A percentile compares a stretch with the other conserved stretches of the same genome.
These are phyloP conservation scores for Fusarium sp. DNA, from an alignment of 2,329 filamentous ascomycete species.

Conservation along the genomic window DNA sequence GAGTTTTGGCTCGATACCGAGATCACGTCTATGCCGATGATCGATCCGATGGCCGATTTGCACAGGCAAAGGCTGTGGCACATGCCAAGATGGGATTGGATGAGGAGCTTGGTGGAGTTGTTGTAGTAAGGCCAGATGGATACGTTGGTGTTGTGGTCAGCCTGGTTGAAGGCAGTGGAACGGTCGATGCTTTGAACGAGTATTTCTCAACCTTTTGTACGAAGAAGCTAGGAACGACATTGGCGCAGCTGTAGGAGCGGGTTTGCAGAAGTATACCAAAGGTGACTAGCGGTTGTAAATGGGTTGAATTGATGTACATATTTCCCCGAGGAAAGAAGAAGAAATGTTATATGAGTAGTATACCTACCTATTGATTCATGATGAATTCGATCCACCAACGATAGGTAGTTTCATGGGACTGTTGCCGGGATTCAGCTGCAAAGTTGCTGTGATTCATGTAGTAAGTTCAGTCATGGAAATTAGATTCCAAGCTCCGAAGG, in stretches of 20 bases:
- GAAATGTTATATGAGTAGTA: not conserved
- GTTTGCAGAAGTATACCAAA: not conserved
- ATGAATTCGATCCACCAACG: not conserved
- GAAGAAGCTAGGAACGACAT: constrained; percentile 60
- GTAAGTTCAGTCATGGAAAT: too few relatives aligned
- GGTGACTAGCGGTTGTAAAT: not conserved
- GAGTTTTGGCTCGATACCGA: constrained; percentile 75
- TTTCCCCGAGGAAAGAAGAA: constrained; percentile 12
- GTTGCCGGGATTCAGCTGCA: not conserved
- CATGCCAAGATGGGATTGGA: constrained; percentile 89
- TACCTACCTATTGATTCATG: not conserved
- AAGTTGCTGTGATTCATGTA: not conserved
- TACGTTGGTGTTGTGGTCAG: constrained; percentile 82
- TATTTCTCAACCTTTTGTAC: constrained; percentile 81
- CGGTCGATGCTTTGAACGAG: constrained; percentile 80
- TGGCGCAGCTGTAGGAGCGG: constrained; percentile 41
- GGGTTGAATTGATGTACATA: not conserved
- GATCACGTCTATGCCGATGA: constrained; percentile 91
- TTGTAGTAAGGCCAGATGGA: constrained; percentile 86
- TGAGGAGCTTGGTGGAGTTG: constrained; percentile 76
- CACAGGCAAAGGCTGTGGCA: constrained; percentile 74
- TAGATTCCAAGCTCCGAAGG: too few relatives aligned
- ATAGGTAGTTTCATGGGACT: too few relatives aligned
- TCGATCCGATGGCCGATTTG: constrained; percentile 74
- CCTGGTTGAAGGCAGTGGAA: constrained; percentile 79